Conservation (phyloP, 1,139 yeast genomes). For the Candida sp. region DNA sequence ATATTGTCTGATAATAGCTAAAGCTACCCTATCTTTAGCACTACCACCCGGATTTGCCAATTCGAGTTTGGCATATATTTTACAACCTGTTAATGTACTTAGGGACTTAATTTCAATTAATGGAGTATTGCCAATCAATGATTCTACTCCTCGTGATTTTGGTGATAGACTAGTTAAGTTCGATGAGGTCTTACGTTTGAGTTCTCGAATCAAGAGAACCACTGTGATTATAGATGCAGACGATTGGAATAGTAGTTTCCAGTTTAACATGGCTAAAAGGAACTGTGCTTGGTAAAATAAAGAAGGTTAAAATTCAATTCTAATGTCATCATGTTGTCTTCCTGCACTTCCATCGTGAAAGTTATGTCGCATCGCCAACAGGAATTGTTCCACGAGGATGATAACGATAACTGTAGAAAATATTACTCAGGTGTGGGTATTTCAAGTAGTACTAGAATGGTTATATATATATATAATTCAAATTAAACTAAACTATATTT, state of each 20-base stretch:
- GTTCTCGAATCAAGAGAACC: conserved; percentile 10
- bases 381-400: too few relatives aligned
- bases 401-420: too few relatives aligned
- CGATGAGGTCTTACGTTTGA: conserved; percentile 3
- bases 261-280: neutral
- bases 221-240: conserved; percentile 15
- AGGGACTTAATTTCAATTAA: conserved; percentile 73
- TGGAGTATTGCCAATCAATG: conserved; percentile 87
- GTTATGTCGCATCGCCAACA: too few relatives aligned
- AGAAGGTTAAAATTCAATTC: too few relatives aligned
- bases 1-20: conserved; percentile 72
- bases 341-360: too few relatives aligned
- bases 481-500: too few relatives aligned
- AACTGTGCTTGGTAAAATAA: too few relatives aligned
- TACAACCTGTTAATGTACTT: conserved; percentile 74
- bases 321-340: too few relatives aligned
- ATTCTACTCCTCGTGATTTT: conserved; percentile 36
- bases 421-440: too few relatives aligned
- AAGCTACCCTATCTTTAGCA: conserved; percentile 92
- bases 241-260: conserved; percentile 10
- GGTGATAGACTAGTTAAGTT: conserved; percentile 23
- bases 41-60: conserved; percentile 91
- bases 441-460: too few relatives aligned
- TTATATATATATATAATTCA: too few relatives aligned
- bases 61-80: conserved; percentile 85